Evolutionary conservation across 2,329 filamentous ascomycete genomes (phyloP), one percentile per base, ranked within the genome.

Genomic region (Verticillium klebahnii): DNA sequence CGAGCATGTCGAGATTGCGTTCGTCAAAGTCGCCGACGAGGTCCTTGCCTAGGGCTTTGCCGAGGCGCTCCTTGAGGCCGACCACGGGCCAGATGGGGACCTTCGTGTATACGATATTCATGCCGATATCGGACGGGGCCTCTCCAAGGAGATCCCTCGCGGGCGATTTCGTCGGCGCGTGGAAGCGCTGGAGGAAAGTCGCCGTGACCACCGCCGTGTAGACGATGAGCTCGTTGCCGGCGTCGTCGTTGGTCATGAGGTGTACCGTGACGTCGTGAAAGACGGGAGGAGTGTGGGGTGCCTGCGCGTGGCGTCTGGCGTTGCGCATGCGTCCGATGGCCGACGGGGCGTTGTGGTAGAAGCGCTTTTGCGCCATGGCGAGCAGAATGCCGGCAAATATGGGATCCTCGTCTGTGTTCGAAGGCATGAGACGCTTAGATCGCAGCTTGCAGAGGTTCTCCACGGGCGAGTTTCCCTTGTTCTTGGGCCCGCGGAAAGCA

Each of bases 291-390:
- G 58, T 62, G 58, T 23, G 63, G 59, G 11, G 50, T 11, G 19
- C 14, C 14, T 14, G 54, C 29, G 54, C 25, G 25, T 31, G 25
- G 39, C 37, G 36, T 14, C 19, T 11, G 15, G 29, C 39, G 9
- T 36, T 15, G 57, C 29, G 15, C 31, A 14, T 17, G 25, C 54
- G 54, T 7, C 54, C 25, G 29, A 56, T 34, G 17, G 31, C 25
- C 62, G 11, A 57, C 7, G 54, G 54, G 14, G 31, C 54, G 54
- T 56, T 56, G 31, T 62, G 63, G 67, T 86, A 85, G 61, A 83
- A 83, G 56, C 82, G 77, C 9, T 77, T 75, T 66, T 87, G 85
- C 8, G 85, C 85, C 80, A 87, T 83, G 56, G 81, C 80, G 14
- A 87, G 66, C 61, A 86, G 80, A 54, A 80, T 76, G 23, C 78